These are phyloP conservation scores for Penicillium crystallinum DNA, from an alignment of 495 filamentous ascomycete species.

Conservation along the genomic window DNA sequence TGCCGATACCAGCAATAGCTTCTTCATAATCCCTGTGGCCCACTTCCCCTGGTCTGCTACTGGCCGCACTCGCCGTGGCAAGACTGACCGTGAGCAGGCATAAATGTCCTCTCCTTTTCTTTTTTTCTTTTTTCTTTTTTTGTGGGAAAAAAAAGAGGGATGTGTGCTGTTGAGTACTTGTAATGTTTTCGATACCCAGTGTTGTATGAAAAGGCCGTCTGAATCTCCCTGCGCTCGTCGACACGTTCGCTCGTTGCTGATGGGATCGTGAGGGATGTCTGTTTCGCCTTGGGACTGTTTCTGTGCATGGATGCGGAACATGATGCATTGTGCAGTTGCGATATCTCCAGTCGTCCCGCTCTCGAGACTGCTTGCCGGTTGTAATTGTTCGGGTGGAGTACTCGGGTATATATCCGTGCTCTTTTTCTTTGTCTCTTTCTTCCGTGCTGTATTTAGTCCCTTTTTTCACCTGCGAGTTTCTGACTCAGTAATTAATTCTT, in stretches of 20 bases:
- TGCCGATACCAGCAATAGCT: conserved; percentile 79
- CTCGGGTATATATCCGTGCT: neutral
- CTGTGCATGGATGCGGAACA: neutral
- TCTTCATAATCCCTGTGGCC: conserved; percentile 91
- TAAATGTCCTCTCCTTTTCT: conserved; percentile 11
- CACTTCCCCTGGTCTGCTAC: conserved; percentile 98
- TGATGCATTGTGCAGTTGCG: conserved; percentile 3
- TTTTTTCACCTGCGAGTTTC: conserved; percentile 8
- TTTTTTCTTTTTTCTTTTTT: neutral
- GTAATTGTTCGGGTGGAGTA: conserved; percentile 8
- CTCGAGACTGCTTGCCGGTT: neutral
- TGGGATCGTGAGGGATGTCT: neutral
- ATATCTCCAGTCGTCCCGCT: neutral
- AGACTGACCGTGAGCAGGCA: conserved; percentile 38
- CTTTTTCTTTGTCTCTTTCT: neutral
- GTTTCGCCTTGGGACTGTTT: conserved; percentile 3
- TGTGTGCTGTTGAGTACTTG: conserved; percentile 9
- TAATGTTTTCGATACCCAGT: conserved; percentile 38
- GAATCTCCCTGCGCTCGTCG: neutral
- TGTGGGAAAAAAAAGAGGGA: conserved; percentile 1
- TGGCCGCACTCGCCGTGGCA: conserved; percentile 57
- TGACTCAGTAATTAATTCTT: conserved; percentile 21
- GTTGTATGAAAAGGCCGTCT: conserved; percentile 16
- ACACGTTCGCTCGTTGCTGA: conserved; percentile 10
- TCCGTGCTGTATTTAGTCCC: conserved; percentile 21